Conservation (phyloP, 2,329 filamentous ascomycete genomes). For the Exophiala xenobiotica region DNA sequence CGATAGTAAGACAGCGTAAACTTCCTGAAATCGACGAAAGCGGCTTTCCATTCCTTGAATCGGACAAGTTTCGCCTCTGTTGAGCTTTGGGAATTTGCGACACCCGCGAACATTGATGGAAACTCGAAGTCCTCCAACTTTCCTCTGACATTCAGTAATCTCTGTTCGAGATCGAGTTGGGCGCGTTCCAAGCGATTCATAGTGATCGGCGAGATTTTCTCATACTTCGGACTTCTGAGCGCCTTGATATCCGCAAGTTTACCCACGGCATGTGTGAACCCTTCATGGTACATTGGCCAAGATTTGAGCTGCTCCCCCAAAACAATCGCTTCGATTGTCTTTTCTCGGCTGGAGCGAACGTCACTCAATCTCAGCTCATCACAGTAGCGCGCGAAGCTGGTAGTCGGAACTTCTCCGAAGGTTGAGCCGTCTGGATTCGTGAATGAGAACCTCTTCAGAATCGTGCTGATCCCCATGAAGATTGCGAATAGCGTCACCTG, state of each 20-base stretch:
- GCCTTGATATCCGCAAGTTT: conserved; percentile 74
- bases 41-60: conserved; percentile 79
- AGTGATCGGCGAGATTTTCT: conserved; percentile 68
- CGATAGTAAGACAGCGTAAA: conserved; percentile 72
- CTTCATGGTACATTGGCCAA: conserved; percentile 80
- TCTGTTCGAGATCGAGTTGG: conserved; percentile 72
- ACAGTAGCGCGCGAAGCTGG: conserved; percentile 60
- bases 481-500: conserved; percentile 58
- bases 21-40: conserved; percentile 72
- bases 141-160: conserved; percentile 67
- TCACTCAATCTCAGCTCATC: conserved; percentile 76
- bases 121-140: conserved; percentile 89
- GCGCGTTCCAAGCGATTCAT: conserved; percentile 79
- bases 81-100: conserved; percentile 78
- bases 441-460: conserved; percentile 59
- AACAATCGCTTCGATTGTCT: conserved; percentile 85
- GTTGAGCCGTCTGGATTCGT: conserved; percentile 62
- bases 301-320: conserved; percentile 84
- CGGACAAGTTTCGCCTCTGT: conserved; percentile 73
- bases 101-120: conserved; percentile 81
- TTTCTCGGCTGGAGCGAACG: conserved; percentile 77
- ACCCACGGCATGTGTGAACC: conserved; percentile 86
- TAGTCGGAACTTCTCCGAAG: conserved; percentile 60
- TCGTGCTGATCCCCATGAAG: conserved; percentile 60
- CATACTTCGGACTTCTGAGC: conserved; percentile 67